A percentile compares a stretch with the other conserved stretches of the same genome.
phyloP scores from a whole-genome alignment of 2,329 filamentous ascomycete species.

The Fusarium humuli region DNA sequence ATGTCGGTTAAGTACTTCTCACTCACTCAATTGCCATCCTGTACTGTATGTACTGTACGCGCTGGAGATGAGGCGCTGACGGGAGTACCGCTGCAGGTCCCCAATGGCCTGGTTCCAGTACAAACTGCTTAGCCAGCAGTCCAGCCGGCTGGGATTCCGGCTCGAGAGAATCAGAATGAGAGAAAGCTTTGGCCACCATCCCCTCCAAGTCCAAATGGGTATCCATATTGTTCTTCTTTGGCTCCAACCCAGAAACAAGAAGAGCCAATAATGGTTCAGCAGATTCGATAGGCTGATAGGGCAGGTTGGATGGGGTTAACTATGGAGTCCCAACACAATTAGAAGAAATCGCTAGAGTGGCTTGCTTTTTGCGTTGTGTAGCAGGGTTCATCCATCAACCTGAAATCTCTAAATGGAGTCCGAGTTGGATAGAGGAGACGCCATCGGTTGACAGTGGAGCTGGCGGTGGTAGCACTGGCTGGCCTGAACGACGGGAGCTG shows the following conservation, averaged over 20 bases:
- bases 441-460: constrained; percentile 28
- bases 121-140: constrained; percentile 7
- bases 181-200: constrained; percentile 20
- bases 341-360: constrained; percentile 33
- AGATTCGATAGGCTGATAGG: constrained; percentile 22
- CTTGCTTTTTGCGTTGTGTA: constrained; percentile 39
- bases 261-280: constrained; percentile 32
- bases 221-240: constrained; percentile 27
- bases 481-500: constrained; percentile 9
- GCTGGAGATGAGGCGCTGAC: constrained; percentile 21
- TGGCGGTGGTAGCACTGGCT: constrained; percentile 23
- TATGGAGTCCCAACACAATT: constrained; percentile 35
- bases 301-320: neutral
- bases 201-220: neutral
- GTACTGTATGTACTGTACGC: constrained; percentile 9
- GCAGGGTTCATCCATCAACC: constrained; percentile 37
- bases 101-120: constrained; percentile 24
- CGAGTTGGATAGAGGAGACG: constrained; percentile 28
- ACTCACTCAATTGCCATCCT: constrained; percentile 14
- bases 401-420: constrained; percentile 27
- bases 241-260: neutral
- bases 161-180: neutral
- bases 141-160: constrained; percentile 21
- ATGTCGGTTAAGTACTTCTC: constrained; percentile 10
- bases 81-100: constrained; percentile 30